A percentile compares a stretch with the other conserved stretches of the same genome.
These are phyloP conservation scores for Neurospora sp. DNA, from an alignment of 495 filamentous ascomycete species.

Conservation along the genomic window DNA sequence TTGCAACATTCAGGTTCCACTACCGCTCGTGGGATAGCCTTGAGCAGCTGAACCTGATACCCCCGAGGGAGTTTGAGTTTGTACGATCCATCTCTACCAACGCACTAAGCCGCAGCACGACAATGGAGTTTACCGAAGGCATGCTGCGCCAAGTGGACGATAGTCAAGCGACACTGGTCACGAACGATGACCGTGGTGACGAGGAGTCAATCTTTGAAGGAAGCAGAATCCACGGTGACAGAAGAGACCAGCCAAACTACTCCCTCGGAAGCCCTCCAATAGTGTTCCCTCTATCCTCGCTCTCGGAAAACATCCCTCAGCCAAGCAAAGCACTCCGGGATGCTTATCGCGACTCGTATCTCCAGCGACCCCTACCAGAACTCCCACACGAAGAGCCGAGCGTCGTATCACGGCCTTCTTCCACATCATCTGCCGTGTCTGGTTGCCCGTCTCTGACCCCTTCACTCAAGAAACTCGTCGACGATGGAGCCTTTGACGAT, in stretches of 20 bases:
- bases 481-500: constrained; percentile 29
- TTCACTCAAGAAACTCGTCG: constrained; percentile 28
- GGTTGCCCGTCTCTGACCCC: constrained; percentile 27
- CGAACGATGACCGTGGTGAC: background rate
- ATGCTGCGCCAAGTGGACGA: background rate
- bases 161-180: background rate
- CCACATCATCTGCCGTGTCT: constrained; percentile 13
- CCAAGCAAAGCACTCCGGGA: constrained; percentile 15
- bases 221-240: background rate
- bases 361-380: constrained; percentile 36
- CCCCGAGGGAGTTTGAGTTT: constrained; percentile 9
- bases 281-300: constrained; percentile 6
- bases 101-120: background rate
- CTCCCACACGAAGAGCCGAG: constrained; percentile 15
- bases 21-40: constrained; percentile 38
- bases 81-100: constrained; percentile 5
- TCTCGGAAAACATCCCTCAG: constrained; percentile 7
- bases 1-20: constrained; percentile 37
- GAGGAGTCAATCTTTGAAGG: background rate
- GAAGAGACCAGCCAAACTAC: constrained; percentile 1
- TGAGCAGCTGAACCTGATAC: constrained; percentile 30
- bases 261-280: constrained; percentile 23
- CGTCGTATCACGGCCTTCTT: constrained; percentile 6
- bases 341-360: constrained; percentile 15
- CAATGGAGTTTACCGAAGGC: background rate